Conservation (phyloP, 306 rosid genomes). For the Rosa multiflora region DNA sequence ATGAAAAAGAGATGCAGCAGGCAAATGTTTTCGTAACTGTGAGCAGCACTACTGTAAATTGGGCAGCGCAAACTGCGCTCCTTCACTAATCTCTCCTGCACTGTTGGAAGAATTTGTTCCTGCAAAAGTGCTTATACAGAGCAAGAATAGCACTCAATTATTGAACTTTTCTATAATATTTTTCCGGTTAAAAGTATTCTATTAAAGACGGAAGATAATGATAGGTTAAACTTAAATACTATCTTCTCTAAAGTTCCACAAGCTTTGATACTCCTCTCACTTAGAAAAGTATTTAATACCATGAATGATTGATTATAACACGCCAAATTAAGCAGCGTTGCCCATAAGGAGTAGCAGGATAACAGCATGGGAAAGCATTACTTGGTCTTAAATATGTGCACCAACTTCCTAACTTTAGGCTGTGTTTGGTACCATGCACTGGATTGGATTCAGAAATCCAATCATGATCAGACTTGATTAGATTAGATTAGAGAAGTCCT, state of each 20-base stretch:
- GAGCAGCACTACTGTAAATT: not conserved
- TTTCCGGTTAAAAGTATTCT: not conserved
- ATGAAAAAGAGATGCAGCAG: not conserved
- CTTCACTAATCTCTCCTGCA: not conserved
- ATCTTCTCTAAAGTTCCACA: too few relatives aligned
- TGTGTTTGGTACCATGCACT: too few relatives aligned
- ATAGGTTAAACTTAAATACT: too few relatives aligned
- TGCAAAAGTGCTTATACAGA: not conserved
- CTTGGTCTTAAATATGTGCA: not conserved
- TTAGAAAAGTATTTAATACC: not conserved
- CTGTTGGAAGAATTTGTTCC: fast-evolving
- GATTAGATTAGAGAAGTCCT: too few relatives aligned
- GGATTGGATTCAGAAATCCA: too few relatives aligned
- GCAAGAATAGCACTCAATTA: not conserved
- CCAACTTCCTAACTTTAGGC: not conserved
- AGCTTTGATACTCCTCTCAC: not conserved
- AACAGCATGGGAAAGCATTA: constrained; percentile 12
- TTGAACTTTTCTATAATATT: not conserved
- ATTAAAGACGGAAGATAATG: not conserved
- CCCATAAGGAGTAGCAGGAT: not conserved
- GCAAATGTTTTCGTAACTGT: not conserved
- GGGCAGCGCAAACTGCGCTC: not conserved
- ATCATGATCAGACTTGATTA: too few relatives aligned
- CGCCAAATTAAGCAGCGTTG: not conserved
- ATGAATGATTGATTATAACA: not conserved